These are phyloP conservation scores for Neurospora africana DNA, from an alignment of 495 filamentous ascomycete species.

Conservation along the genomic window DNA sequence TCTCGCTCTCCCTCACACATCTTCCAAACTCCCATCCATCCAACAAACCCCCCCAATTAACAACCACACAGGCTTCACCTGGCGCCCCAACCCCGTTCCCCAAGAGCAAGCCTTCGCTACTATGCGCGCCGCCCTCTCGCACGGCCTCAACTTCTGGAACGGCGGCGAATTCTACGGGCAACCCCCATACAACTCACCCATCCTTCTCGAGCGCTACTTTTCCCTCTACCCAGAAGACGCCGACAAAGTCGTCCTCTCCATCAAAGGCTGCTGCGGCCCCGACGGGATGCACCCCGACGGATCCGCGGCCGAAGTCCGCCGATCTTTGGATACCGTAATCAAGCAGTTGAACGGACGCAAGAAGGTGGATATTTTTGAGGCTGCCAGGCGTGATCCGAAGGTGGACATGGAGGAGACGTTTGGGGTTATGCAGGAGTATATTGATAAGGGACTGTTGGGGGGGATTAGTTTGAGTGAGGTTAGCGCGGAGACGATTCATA, in stretches of 20 bases:
- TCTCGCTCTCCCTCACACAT: background rate
- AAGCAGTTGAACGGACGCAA: conserved; percentile 59
- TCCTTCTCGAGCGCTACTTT: conserved; percentile 58
- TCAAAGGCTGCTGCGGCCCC: conserved; percentile 48
- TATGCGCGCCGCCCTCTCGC: conserved; percentile 53
- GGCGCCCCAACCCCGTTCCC: conserved; percentile 48
- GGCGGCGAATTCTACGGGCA: conserved; percentile 72
- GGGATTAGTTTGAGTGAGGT: conserved; percentile 73
- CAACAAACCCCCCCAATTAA: background rate
- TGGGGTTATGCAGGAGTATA: conserved; percentile 45
- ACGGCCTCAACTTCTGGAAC: conserved; percentile 68
- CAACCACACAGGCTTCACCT: conserved; percentile 52
- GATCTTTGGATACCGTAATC: conserved; percentile 58
- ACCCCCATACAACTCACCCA: conserved; percentile 53
- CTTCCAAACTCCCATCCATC: background rate
- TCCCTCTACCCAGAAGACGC: conserved; percentile 59
- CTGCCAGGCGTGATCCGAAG: conserved; percentile 58
- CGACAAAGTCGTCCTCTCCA: conserved; percentile 50
- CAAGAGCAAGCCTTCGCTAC: conserved; percentile 56
- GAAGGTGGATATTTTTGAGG: conserved; percentile 74
- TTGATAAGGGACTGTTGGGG: conserved; percentile 67
- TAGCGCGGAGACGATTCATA: conserved; percentile 60
- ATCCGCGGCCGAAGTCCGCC: conserved; percentile 49
- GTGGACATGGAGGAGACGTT: conserved; percentile 40
- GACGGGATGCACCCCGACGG: conserved; percentile 39